A percentile compares a stretch with the other conserved stretches of the same genome.
phyloP scores from a whole-genome alignment of 805 yeast genomes.

The Metschnikowia proteae region DNA sequence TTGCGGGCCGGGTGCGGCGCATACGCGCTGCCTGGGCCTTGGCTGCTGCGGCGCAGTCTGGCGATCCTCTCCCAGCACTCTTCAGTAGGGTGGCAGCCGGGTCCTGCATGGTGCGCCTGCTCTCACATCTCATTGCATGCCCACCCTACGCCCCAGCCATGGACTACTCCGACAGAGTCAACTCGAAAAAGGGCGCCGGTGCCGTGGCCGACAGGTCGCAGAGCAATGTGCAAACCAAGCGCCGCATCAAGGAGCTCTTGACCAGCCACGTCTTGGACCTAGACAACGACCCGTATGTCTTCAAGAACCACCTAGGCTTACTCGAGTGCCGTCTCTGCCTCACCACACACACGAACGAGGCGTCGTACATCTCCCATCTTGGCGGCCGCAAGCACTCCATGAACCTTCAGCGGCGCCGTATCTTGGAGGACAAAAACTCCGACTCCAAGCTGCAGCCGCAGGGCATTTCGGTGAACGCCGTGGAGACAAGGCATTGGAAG shows the following conservation, averaged over 20 bases:
- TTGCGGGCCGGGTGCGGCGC: no score
- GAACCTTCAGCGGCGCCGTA: slow-evolving; percentile 58
- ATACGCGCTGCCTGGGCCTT: no score
- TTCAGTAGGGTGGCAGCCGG: no score
- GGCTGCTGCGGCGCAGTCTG: no score
- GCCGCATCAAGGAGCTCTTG: slow-evolving; percentile 63
- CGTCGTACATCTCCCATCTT: slow-evolving; percentile 78
- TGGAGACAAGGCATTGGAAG: slow-evolving; percentile 43
- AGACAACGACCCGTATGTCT: slow-evolving; percentile 77
- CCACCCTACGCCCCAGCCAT: slow-evolving; percentile 31
- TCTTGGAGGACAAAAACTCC: slow-evolving; percentile 30
- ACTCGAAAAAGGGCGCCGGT: slow-evolving; percentile 88
- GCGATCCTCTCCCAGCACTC: no score
- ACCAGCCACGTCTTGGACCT: slow-evolving; percentile 46
- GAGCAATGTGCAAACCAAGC: slow-evolving; percentile 62
- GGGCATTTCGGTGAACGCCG: slow-evolving; percentile 34
- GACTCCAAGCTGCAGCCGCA: slow-evolving; percentile 15
- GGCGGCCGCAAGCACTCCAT: slow-evolving; percentile 80
- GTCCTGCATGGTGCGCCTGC: background rate
- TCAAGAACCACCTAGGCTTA: slow-evolving; percentile 77
- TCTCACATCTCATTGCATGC: background rate
- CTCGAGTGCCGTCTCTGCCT: slow-evolving; percentile 81
- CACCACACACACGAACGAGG: slow-evolving; percentile 76
- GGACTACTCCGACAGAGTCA: slow-evolving; percentile 89
- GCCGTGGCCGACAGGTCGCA: slow-evolving; percentile 78